Percentiles rank a stretch among this genome's conserved stretches.
Conservation (phyloP, 1,284 basidiomycete genomes). For the Ustilago trichophora region DNA sequence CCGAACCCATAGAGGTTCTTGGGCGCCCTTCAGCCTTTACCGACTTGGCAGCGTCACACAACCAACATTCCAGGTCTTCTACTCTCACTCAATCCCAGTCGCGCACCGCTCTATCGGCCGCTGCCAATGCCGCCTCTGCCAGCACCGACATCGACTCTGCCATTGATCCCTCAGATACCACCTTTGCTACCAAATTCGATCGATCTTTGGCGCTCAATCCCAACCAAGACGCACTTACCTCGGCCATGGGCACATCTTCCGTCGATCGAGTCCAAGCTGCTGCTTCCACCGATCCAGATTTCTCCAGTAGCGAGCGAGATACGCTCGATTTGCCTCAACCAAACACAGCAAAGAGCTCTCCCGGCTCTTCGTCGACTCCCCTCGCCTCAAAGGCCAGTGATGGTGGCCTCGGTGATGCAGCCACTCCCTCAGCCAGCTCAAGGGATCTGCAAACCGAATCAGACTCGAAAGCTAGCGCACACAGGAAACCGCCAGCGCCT, state of each 20-base stretch:
- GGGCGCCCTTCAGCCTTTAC: conserved; percentile 18
- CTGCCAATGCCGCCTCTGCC: conserved; percentile 18
- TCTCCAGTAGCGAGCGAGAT: conserved; percentile 1
- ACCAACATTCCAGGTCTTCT: neutral
- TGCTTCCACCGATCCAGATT: neutral
- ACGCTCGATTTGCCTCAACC: neutral
- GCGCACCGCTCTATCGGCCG: conserved; percentile 19
- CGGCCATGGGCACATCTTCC: neutral
- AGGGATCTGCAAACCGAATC: neutral
- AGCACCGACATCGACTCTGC: neutral
- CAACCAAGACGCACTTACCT: neutral
- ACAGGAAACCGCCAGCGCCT: neutral
- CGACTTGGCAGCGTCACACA: neutral
- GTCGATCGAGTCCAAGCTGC: neutral
- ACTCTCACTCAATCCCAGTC: conserved; percentile 10
- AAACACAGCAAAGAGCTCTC: neutral
- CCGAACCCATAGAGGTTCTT: conserved; percentile 34
- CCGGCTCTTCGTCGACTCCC: conserved; percentile 5
- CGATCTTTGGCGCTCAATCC: conserved; percentile 5
- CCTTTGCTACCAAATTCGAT: conserved; percentile 22
- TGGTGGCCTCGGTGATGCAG: neutral
- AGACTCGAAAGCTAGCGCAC: neutral
- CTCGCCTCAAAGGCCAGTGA: conserved; percentile 8
- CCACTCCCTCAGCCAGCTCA: conserved; percentile 1
- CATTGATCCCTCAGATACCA: conserved; percentile 15